Base-by-base conservation (phyloP, 140 eudicot species). In the Ambrosia hybrid region DNA sequence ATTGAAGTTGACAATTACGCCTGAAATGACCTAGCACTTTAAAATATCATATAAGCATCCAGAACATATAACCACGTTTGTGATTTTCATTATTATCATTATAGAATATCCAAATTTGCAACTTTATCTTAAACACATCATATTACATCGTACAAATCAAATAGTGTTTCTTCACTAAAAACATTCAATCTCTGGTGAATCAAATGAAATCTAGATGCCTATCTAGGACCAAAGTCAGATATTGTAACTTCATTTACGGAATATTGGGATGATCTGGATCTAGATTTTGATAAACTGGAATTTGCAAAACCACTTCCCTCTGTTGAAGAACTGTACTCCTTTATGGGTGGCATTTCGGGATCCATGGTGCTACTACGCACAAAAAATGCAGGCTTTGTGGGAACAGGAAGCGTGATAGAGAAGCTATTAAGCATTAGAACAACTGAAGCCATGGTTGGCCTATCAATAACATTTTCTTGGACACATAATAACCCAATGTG, bases 381-480 rank as follows among this genome's bases (percentile, higher is more conserved):
- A 39, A 61, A 61, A 36, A 34, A 61, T 36, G 67, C 67, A 5
- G 67, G 67, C 36, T 61, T 15, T 11, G 21, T 5, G 2, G 67
- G 67, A 5, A 61, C 5, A 0, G 67, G 67, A 61, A 61, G 67
- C 4, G 67, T 36, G 17, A 61, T 61, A 13, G 67, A 61, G 67
- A 61, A 61, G 67, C 48, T 61, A 36, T 61, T 61, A 37, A 61
- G 67, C 67, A 61, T 12, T 12, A 61, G 46, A 12, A 34, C 48
- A 34, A 34, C 5, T 2, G 41, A 4, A 36, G 48, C 67, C 46
- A 34, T 61, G 12, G 67, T 34, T 34, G 46, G 46, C 1, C 67
- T 6, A 61, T 34, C 21, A 4, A 2, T 0, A 36, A 34, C 5
- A 36, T 61, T 61, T 12, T 61, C 67, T 36, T 36, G 48, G 6